Base-by-base conservation (phyloP, 2,329 filamentous ascomycete genomes). In the Bipolaris sorokiniana region DNA sequence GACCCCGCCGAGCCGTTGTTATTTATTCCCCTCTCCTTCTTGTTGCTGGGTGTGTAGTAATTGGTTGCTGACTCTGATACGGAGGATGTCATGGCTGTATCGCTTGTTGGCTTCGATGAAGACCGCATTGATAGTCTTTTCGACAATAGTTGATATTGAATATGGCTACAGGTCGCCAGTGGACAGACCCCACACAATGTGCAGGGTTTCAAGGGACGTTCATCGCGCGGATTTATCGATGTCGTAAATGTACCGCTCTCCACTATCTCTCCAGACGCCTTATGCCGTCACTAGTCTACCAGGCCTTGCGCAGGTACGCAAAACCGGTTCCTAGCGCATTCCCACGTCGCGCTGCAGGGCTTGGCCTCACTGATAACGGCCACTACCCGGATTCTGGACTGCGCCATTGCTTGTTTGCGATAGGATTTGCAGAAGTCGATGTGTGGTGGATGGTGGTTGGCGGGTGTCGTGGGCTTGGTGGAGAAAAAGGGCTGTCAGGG, bases 241-340 rank as follows among this genome's bases (percentile, higher is more conserved):
- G 15, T 28, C 13, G n/a, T 23, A 26, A n/a, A 34, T 16, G 9
- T 45, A 45, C 38, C 28, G 9, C 33, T 47, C 33, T 26, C 9
- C 42, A n/a, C 33, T 16, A n/a, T 45, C 31, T 28, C 13, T 23
- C 16, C 28, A 15, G 11, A 37, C 23, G 16, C 42, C 23, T 20
- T 38, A 47, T 45, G 20, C 34, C 42, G 41, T 53, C 41, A 47
- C 50, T 51, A 44, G 48, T 23, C 37, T 23, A 51, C 18, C 18
- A 44, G 26, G 28, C 9, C 38, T 36, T 36, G 40, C 38, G 48
- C 48, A 51, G 48, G 48, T 44, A 51, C 48, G 2, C 48, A 36
- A 51, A 51, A 51, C 48, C 28, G 18, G 48, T 51, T 51, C 48
- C 48, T 44, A 18, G 48, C 18, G 48, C 38, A 42, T 26, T 3